Percentiles rank a stretch among this genome's conserved stretches.
phyloP scores from a whole-genome alignment of 106 monocot genomes.

The Platanthera zijinensis region DNA sequence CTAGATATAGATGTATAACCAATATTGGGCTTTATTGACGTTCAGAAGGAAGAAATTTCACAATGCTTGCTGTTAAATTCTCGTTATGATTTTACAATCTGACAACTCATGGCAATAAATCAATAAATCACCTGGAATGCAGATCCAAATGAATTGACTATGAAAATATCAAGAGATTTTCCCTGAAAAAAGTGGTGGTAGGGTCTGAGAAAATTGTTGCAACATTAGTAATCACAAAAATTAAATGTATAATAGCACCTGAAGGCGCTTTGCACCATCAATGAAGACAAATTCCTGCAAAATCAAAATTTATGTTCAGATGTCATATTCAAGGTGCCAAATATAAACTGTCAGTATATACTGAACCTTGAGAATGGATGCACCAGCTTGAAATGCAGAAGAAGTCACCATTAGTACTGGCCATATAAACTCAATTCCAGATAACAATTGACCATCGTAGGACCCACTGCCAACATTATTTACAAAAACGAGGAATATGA shows the following conservation, averaged over 20 bases:
- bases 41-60: neutral
- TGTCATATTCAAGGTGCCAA: neutral
- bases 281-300: conserved; percentile 91
- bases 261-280: conserved; percentile 71
- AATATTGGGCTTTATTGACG: neutral
- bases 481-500: neutral
- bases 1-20: neutral
- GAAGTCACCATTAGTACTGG: conserved; percentile 86
- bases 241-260: conserved; percentile 37
- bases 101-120: neutral
- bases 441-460: conserved; percentile 43
- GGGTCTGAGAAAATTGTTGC: neutral
- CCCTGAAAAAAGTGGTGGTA: conserved; percentile 44
- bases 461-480: conserved; percentile 55
- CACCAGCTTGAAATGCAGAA: conserved; percentile 90
- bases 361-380: conserved; percentile 93
- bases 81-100: neutral
- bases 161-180: conserved; percentile 82
- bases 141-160: conserved; percentile 98
- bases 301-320: neutral
- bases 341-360: neutral
- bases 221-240: neutral
- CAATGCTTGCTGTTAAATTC: neutral
- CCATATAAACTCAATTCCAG: conserved; percentile 62
- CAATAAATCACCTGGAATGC: conserved; percentile 76